These are phyloP conservation scores for Aspergillus indologenus DNA, from an alignment of 495 filamentous ascomycete species.

Conservation along the genomic window DNA sequence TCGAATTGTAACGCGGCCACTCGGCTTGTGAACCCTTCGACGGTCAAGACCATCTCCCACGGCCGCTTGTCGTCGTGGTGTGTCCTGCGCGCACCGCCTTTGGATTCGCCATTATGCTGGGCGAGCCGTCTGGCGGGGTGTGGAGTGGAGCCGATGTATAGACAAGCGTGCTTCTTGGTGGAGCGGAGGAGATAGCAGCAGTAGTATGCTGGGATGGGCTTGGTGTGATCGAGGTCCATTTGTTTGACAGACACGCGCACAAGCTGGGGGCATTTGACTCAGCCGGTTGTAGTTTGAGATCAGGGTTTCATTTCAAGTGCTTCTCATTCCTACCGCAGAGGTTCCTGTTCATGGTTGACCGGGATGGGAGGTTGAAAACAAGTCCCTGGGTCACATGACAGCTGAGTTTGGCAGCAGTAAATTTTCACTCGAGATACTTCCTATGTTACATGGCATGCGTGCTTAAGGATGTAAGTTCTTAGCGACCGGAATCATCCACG, in stretches of 20 bases:
- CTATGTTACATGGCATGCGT: no score
- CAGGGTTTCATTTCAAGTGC: no score
- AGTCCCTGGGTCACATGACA: not conserved
- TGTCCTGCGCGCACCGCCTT: constrained; percentile 78
- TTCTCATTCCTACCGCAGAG: no score
- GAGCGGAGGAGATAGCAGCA: constrained; percentile 88
- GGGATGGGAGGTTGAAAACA: no score
- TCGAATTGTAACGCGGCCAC: constrained; percentile 93
- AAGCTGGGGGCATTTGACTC: no score
- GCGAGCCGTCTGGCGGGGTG: constrained; percentile 74
- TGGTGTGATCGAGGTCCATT: constrained; percentile 26
- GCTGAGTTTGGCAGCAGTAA: not conserved
- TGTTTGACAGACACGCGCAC: no score
- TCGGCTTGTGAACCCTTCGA: constrained; percentile 83
- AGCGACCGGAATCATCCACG: no score
- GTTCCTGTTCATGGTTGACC: no score
- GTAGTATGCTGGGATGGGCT: constrained; percentile 67
- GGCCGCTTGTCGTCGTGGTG: constrained; percentile 63
- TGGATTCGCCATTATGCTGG: constrained; percentile 82
- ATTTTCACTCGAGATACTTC: not conserved
- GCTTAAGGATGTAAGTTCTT: no score
- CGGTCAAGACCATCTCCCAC: constrained; percentile 90
- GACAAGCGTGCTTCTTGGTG: constrained; percentile 55
- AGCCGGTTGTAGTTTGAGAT: no score
- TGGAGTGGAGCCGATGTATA: constrained; percentile 91